Percentiles rank a stretch among this genome's conserved stretches.
phyloP scores from a whole-genome alignment of 2,329 filamentous ascomycete species.

The Penicillium psychrosexuale region DNA sequence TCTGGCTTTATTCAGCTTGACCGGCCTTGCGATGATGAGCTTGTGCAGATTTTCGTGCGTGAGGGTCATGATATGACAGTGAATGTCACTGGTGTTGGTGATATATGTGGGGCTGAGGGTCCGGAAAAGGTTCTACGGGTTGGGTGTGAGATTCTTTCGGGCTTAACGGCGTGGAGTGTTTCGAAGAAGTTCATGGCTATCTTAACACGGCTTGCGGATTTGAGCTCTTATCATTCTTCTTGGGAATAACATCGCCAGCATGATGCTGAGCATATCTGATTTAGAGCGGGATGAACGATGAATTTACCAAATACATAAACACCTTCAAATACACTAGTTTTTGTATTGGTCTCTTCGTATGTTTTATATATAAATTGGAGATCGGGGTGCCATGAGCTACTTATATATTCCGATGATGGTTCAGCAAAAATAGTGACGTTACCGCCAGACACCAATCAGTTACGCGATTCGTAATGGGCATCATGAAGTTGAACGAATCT shows the following conservation, averaged over 20 bases:
- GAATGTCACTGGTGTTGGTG: slow-evolving; percentile 53
- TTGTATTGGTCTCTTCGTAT: not conserved
- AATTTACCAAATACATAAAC: not conserved
- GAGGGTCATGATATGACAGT: slow-evolving; percentile 51
- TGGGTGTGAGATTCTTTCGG: slow-evolving; percentile 39
- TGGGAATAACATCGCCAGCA: not conserved
- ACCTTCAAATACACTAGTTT: not conserved
- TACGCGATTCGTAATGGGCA: not conserved
- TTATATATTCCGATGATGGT: no score
- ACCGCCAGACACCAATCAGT: no score
- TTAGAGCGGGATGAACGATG: not conserved
- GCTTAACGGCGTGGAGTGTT: slow-evolving; percentile 36
- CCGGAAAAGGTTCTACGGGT: slow-evolving; percentile 39
- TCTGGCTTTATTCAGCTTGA: slow-evolving; percentile 53
- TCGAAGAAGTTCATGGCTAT: slow-evolving; percentile 34
- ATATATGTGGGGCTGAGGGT: slow-evolving; percentile 44
- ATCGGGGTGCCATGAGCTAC: no score
- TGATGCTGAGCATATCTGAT: slow-evolving; percentile 2
- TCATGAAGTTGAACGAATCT: not conserved
- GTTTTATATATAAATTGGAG: not conserved
- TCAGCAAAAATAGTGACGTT: no score
- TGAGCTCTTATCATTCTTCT: slow-evolving; percentile 11
- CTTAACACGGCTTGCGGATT: slow-evolving; percentile 33
- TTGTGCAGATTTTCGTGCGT: slow-evolving; percentile 56
- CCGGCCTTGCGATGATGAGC: slow-evolving; percentile 56